Evolutionary conservation across 2,329 filamentous ascomycete genomes (phyloP), one percentile per base, ranked within the genome.

Genomic region (Alternaria consortialis): DNA sequence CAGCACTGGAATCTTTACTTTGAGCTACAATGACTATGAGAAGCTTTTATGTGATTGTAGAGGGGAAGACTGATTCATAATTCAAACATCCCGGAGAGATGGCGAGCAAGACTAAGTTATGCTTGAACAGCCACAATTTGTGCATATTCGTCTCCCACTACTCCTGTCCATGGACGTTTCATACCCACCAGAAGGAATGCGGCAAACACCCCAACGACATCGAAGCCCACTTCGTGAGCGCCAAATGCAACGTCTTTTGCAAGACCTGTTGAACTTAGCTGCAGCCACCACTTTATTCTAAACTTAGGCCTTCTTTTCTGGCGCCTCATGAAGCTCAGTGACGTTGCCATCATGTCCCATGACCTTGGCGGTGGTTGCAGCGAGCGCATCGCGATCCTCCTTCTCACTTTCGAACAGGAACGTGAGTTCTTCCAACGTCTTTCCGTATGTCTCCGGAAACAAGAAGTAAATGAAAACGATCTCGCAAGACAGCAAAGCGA

Each of bases 391-490:
- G 25, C 68, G 63, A 15, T 68, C 68, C 3, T 69, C 62, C 39
- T 69, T 66, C 37, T 77, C 73, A 13, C 65, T 67, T 27, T 77
- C 74, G 42, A 77, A 76, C 51, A 77, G 58, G 64, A 77, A 78
- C 0, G 73, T 72, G 27, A 78, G 52, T 47, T 78, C 75, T 43
- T 77, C 75, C 1, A 78, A 46, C 7, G 74, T 77, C 54, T 74
- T 74, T 9, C 74, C 75, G 51, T 67, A 72, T 5, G 74, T 77
- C 53, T 77, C 75, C 0, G 74, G 75, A 60, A 76, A 77, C 42
- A 77, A 43, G 56, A 78, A 73, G 63, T 74, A 77, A 58, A 77
- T 77, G 61, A 78, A 75, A 1, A 77, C 65, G 23, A 77, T 65
- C 47, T 78, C 75, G 25, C 74, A 74, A 40, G 56, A 68, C 2